A percentile compares a stretch with the other conserved stretches of the same genome.
phyloP scores from a whole-genome alignment of 106 monocot genomes.

The Cymbidium sinense region DNA sequence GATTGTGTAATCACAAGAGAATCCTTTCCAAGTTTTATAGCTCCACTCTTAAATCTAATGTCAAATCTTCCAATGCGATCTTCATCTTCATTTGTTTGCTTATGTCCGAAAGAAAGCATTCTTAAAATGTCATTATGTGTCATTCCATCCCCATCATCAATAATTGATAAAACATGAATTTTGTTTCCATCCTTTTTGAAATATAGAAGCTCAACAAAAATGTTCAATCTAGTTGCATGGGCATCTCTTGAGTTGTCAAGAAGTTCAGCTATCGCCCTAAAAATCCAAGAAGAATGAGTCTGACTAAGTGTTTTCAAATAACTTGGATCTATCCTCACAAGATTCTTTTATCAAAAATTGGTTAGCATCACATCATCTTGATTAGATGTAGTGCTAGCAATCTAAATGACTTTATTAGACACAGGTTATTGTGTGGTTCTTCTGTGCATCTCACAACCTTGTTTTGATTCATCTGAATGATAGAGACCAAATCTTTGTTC shows the following conservation, averaged over 20 bases:
- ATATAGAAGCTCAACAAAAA: constrained; percentile 40
- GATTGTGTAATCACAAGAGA: constrained; percentile 66
- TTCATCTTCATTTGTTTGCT: constrained; percentile 29
- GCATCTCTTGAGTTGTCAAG: constrained; percentile 65
- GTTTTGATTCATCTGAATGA: not conserved
- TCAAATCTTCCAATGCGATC: constrained; percentile 70
- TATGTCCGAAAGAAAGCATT: constrained; percentile 75
- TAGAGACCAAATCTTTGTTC: not conserved
- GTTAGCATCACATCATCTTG: not conserved
- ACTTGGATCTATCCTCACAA: constrained; percentile 36
- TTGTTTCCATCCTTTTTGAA: constrained; percentile 35
- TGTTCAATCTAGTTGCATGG: constrained; percentile 48
- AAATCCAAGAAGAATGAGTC: constrained; percentile 47
- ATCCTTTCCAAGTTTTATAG: constrained; percentile 80
- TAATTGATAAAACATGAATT: constrained; percentile 56
- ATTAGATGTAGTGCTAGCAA: not conserved
- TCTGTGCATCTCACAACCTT: not conserved
- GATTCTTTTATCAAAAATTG: constrained; percentile 5
- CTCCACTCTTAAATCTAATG: constrained; percentile 74
- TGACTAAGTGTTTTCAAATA: constrained; percentile 50
- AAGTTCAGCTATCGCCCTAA: constrained; percentile 62
- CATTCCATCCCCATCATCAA: constrained; percentile 80
- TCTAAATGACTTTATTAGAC: not conserved
- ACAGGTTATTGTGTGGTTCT: not conserved
- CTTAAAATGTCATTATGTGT: constrained; percentile 46